A percentile compares a stretch with the other conserved stretches of the same genome.
These are phyloP conservation scores for Abelmoschus esculentus DNA, from an alignment of 345 rosid species.

Conservation along the genomic window DNA sequence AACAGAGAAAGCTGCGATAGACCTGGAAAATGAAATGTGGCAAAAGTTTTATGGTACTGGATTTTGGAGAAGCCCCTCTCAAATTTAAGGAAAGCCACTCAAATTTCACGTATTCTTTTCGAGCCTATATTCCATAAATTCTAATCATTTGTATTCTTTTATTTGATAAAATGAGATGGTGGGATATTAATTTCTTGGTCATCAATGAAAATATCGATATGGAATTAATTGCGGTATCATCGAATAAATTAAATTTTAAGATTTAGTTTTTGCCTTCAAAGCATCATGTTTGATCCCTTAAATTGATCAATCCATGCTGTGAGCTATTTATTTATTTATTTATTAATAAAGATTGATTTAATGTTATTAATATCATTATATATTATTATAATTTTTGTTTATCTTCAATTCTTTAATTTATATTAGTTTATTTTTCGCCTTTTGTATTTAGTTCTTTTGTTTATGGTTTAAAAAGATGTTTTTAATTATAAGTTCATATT, in stretches of 20 bases:
- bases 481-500: no score
- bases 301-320: background rate
- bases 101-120: no score
- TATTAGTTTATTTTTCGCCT: no score
- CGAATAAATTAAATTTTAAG: background rate
- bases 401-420: no score
- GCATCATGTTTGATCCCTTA: background rate
- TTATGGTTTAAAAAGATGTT: no score
- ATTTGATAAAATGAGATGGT: background rate
- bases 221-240: background rate
- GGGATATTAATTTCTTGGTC: background rate
- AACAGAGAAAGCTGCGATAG: conserved; percentile 22
- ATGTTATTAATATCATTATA: background rate
- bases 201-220: background rate
- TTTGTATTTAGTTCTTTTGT: no score
- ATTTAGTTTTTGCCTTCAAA: background rate
- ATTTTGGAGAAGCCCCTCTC: conserved; percentile 68
- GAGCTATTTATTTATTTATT: background rate
- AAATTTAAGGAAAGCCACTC: conserved; percentile 30
- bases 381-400: no score
- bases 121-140: no score
- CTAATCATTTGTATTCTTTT: no score
- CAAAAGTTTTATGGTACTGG: conserved; percentile 49
- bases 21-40: conserved; percentile 57
- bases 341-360: background rate